phyloP scores from a whole-genome alignment of 73 alveolate species.

The Paramecium sonneborni region DNA sequence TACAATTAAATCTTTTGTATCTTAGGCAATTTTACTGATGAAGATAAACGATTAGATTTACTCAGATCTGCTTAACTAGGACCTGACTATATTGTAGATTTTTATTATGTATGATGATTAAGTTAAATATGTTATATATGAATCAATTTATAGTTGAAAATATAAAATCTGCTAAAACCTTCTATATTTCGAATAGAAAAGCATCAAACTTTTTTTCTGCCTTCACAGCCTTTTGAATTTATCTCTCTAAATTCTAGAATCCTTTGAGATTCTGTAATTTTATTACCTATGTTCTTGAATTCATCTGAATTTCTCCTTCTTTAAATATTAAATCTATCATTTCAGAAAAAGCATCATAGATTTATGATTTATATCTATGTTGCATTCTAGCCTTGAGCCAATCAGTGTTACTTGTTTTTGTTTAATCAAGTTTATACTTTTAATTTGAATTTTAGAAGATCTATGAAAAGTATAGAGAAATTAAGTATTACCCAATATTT shows the following conservation, averaged over 20 bases:
- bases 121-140: background rate
- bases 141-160: background rate
- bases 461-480: background rate
- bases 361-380: constrained; percentile 19
- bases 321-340: constrained; percentile 14
- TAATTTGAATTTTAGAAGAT: constrained; percentile 30
- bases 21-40: constrained; percentile 43
- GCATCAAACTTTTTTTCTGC: background rate
- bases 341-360: constrained; percentile 34
- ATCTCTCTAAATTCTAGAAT: constrained; percentile 41
- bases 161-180: background rate
- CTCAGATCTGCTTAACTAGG: background rate
- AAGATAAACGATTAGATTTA: background rate
- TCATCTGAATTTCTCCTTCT: constrained; percentile 29
- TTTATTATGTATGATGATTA: background rate
- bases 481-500: constrained; percentile 17
- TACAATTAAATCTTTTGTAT: background rate
- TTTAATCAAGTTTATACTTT: background rate
- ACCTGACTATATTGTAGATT: constrained; percentile 34
- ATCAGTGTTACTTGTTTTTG: background rate
- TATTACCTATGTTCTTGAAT: background rate
- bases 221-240: background rate
- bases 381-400: constrained; percentile 22
- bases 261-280: background rate
- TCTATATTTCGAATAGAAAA: constrained; percentile 19